These are phyloP conservation scores for Rhodotorula sphaerocarpa DNA, from an alignment of 768 basidiomycete species.

Conservation along the genomic window DNA sequence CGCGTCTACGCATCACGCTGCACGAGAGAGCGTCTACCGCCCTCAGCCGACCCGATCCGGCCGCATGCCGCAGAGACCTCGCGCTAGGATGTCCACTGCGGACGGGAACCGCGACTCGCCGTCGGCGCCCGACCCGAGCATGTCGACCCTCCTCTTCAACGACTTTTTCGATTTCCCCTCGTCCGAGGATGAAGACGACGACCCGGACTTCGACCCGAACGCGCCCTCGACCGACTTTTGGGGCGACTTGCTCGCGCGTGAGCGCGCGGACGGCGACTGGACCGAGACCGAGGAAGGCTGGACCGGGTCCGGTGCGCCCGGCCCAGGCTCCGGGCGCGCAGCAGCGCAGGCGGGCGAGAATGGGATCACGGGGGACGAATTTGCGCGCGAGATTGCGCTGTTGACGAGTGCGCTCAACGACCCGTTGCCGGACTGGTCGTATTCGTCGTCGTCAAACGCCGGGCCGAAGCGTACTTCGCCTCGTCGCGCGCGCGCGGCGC, in stretches of 20 bases:
- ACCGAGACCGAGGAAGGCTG: not conserved
- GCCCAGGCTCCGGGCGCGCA: not conserved
- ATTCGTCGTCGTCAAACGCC: not conserved
- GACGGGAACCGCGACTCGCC: not conserved
- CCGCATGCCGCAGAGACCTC: constrained; percentile 8
- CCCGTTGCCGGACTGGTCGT: not conserved
- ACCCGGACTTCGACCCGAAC: constrained; percentile 18
- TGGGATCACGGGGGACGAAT: constrained; percentile 14
- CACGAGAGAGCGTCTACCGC: not conserved
- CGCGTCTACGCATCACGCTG: not conserved
- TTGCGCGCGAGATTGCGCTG: constrained; percentile 10
- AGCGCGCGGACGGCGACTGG: constrained; percentile 1
- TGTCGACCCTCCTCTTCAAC: constrained; percentile 18
- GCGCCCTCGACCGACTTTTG: not conserved
- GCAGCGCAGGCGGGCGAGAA: not conserved
- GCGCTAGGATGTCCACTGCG: no score
- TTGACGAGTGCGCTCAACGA: not conserved
- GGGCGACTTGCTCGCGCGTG: constrained; percentile 2
- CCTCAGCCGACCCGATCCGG: constrained; percentile 7
- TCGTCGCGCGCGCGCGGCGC: no score
- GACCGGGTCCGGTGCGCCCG: not conserved
- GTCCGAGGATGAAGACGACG: constrained; percentile 18
- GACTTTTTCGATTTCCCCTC: constrained; percentile 24
- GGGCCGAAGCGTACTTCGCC: not conserved
- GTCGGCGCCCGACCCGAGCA: constrained; percentile 4